Evolutionary conservation across 2,329 filamentous ascomycete species (phyloP).

Genomic region (Acarospora socialis): DNA sequence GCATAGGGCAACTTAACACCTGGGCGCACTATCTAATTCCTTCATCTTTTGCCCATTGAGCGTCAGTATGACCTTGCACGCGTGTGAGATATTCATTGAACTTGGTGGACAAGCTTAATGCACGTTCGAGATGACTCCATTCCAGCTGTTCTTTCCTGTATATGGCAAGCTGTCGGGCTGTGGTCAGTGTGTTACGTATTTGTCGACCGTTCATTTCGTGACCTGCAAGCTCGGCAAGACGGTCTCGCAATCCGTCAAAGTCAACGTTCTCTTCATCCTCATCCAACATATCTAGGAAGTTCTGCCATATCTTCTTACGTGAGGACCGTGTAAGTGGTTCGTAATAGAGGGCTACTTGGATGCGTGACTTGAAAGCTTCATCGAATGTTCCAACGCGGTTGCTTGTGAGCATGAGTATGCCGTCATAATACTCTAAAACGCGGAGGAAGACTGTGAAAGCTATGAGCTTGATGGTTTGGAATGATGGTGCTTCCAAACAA

Average conservation of each 20-base stretch:
- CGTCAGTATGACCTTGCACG: conserved; percentile 8
- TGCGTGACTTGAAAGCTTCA: conserved; percentile 24
- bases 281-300: conserved; percentile 14
- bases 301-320: conserved; percentile 13
- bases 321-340: conserved; percentile 1
- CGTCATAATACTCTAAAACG: conserved; percentile 25
- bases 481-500: too few relatives aligned
- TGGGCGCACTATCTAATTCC: conserved; percentile 2
- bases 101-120: conserved; percentile 7
- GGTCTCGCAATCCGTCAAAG: conserved; percentile 10
- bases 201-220: conserved; percentile 18
- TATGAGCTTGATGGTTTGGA: too few relatives aligned
- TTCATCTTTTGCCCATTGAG: conserved; percentile 8
- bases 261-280: conserved; percentile 11
- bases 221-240: conserved; percentile 12
- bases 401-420: conserved; percentile 25
- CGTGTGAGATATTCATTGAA: conserved; percentile 12
- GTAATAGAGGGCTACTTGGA: conserved; percentile 19
- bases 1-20: too few relatives aligned
- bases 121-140: conserved; percentile 11
- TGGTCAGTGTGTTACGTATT: conserved; percentile 18
- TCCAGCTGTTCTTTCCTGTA: conserved; percentile 9
- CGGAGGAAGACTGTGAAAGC: conserved; percentile 25
- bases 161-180: conserved; percentile 13
- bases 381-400: conserved; percentile 24